Conservation (phyloP, 2,329 filamentous ascomycete genomes). For the Aspergillus sp. region DNA sequence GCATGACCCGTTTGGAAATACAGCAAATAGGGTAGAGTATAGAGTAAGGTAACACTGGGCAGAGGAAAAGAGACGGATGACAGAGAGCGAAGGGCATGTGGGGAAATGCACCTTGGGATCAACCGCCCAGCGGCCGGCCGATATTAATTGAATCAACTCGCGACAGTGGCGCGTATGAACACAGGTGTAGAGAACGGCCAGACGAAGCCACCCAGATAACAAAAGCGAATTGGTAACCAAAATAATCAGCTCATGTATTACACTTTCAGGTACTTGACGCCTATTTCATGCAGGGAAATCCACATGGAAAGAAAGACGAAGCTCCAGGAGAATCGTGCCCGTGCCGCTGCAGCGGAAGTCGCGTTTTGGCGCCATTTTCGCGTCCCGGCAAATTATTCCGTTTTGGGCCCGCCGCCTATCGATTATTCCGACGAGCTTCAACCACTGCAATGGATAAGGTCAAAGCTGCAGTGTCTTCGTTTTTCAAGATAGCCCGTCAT, state of each 20-base stretch:
- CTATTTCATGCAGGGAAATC: slow-evolving; percentile 3
- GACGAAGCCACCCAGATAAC: slow-evolving; percentile 20
- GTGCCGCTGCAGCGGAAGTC: slow-evolving; percentile 10
- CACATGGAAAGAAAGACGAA: slow-evolving; percentile 8
- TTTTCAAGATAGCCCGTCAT: neutral
- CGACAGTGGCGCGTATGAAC: slow-evolving; percentile 30
- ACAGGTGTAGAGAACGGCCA: slow-evolving; percentile 19
- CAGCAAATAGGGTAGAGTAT: slow-evolving; percentile 15
- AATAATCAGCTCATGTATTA: neutral
- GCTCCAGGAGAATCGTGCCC: neutral
- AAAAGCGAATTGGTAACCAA: slow-evolving; percentile 9
- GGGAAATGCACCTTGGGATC: slow-evolving; percentile 25
- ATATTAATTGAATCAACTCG: slow-evolving; percentile 17
- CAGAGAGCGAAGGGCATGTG: slow-evolving; percentile 8
- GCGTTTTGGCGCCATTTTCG: slow-evolving; percentile 26
- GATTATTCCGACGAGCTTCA: neutral
- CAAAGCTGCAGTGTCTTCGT: neutral
- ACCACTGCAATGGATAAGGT: neutral
- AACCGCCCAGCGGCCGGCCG: slow-evolving; percentile 19
- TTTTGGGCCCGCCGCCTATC: slow-evolving; percentile 9
- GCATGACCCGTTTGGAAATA: slow-evolving; percentile 10
- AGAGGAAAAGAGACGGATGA: slow-evolving; percentile 5
- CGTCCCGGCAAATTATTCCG: slow-evolving; percentile 17
- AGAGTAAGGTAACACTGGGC: neutral
- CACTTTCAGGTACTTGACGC: neutral